Evolutionary conservation across 75 land plant genomes (phyloP).

Genomic region (Ceratopteris richardii): DNA sequence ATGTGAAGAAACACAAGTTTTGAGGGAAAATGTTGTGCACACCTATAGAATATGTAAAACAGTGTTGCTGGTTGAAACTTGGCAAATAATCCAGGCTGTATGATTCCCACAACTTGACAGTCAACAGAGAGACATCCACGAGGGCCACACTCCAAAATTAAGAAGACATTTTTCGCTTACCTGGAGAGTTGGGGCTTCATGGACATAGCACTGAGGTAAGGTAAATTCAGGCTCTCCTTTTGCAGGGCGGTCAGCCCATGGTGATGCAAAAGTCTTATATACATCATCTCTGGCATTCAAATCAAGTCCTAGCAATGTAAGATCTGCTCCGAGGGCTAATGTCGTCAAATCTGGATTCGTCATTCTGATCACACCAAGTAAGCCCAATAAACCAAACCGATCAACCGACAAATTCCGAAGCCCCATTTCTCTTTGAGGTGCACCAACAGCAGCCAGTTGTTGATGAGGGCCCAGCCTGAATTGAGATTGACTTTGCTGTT

Average conservation of each 20-base stretch:
- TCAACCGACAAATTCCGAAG: slow-evolving; percentile 50
- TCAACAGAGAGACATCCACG: background rate
- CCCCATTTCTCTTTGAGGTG: slow-evolving; percentile 43
- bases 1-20: background rate
- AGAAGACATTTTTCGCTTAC: slow-evolving; percentile 24
- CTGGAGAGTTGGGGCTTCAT: slow-evolving; percentile 63
- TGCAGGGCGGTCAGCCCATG: slow-evolving; percentile 86
- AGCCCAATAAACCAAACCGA: slow-evolving; percentile 70
- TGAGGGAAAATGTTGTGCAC: background rate
- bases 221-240: slow-evolving; percentile 84
- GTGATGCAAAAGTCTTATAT: slow-evolving; percentile 84
- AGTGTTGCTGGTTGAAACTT: slow-evolving; percentile 62
- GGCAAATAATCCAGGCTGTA: slow-evolving; percentile 57
- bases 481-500: slow-evolving; percentile 43
- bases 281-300: slow-evolving; percentile 75
- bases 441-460: slow-evolving; percentile 33
- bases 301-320: slow-evolving; percentile 79
- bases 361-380: slow-evolving; percentile 72
- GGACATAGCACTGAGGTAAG: slow-evolving; percentile 65
- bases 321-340: slow-evolving; percentile 82
- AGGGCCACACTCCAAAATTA: too few species aligned
- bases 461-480: slow-evolving; percentile 36
- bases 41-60: slow-evolving; percentile 98
- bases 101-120: slow-evolving; percentile 5
- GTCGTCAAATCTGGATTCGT: slow-evolving; percentile 72